Evolutionary conservation across 2,329 filamentous ascomycete genomes (phyloP).

Genomic region (Arthrocladium fulminans): DNA sequence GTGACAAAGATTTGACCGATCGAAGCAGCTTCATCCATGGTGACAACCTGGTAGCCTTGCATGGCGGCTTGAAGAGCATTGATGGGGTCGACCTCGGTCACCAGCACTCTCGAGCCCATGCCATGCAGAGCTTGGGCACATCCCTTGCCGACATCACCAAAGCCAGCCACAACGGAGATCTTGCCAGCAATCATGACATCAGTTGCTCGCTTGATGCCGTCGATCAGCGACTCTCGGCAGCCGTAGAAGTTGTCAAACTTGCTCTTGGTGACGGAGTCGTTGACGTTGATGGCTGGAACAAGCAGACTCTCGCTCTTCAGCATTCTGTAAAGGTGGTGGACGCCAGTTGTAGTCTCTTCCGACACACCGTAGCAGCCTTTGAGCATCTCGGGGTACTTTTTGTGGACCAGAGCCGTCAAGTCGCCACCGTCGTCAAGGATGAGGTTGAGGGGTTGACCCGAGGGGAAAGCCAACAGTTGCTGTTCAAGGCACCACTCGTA

Average conservation of each 20-base stretch:
- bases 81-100: conserved; percentile 98
- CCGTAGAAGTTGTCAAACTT: conserved; percentile 99
- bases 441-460: conserved; percentile 91
- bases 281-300: conserved; percentile 96
- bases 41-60: conserved; percentile 90
- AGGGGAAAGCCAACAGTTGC: conserved; percentile 94
- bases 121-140: conserved; percentile 90
- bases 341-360: conserved; percentile 98
- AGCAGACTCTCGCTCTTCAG: conserved; percentile 83
- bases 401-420: conserved; percentile 89
- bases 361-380: conserved; percentile 97
- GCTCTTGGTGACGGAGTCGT: conserved; percentile 99
- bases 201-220: conserved; percentile 99
- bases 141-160: conserved; percentile 98
- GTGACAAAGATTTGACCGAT: conserved; percentile 97
- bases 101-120: conserved; percentile 93
- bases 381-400: conserved; percentile 97
- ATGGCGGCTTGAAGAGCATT: conserved; percentile 98
- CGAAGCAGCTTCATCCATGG: conserved; percentile 92
- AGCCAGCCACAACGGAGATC: conserved; percentile 94
- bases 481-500: conserved; percentile 99
- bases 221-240: conserved; percentile 95
- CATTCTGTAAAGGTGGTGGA: conserved; percentile 99
- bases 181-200: conserved; percentile 99
- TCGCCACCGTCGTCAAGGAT: conserved; percentile 99